These are phyloP conservation scores for Pseudocercospora musae DNA, from an alignment of 2,329 filamentous ascomycete genomes.

Conservation along the genomic window DNA sequence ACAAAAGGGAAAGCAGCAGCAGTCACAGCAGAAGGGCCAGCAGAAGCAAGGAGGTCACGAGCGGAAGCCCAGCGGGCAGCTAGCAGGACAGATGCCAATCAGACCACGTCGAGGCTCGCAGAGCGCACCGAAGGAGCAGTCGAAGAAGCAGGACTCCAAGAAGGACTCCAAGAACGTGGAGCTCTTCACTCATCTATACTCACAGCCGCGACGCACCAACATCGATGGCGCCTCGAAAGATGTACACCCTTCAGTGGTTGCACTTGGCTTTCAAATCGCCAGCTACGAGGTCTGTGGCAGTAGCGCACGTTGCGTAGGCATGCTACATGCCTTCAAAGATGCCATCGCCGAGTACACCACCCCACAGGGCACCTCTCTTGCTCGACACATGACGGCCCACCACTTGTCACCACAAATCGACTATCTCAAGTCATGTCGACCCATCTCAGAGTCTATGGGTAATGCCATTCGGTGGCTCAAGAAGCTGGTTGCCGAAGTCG, in stretches of 20 bases:
- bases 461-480: constrained; percentile 96
- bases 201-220: constrained; percentile 66
- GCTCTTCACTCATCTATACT: constrained; percentile 68
- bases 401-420: constrained; percentile 93
- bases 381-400: constrained; percentile 86
- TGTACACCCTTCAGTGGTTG: constrained; percentile 81
- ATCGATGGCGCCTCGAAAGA: constrained; percentile 62
- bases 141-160: constrained; percentile 53
- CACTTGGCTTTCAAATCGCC: constrained; percentile 85
- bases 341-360: constrained; percentile 93
- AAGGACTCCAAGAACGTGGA: constrained; percentile 63
- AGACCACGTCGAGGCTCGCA: constrained; percentile 21
- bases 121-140: constrained; percentile 41
- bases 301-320: constrained; percentile 81
- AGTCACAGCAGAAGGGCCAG: constrained; percentile 35
- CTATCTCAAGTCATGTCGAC: constrained; percentile 88
- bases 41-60: constrained; percentile 24
- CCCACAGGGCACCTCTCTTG: constrained; percentile 76
- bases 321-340: constrained; percentile 84
- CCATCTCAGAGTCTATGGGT: constrained; percentile 93
- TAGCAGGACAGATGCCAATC: constrained; percentile 32
- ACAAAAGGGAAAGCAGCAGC: constrained; percentile 22
- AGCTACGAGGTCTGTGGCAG: constrained; percentile 86
- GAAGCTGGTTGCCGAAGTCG: constrained; percentile 83
- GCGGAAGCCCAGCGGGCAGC: constrained; percentile 29